phyloP scores from a whole-genome alignment of 2,329 filamentous ascomycete species.

The Xylaria hypoxylon region DNA sequence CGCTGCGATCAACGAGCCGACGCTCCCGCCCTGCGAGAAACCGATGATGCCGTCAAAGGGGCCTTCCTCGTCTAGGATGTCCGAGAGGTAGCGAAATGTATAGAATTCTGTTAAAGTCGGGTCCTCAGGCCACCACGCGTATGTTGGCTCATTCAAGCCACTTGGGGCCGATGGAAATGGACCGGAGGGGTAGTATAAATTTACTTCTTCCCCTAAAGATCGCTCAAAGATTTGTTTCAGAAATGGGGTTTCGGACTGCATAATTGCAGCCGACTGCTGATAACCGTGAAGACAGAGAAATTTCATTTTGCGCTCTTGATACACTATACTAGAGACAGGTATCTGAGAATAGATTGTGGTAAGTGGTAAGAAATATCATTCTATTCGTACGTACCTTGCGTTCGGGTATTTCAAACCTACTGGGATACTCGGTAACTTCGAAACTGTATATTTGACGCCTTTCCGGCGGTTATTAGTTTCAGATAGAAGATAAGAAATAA shows the following conservation, averaged over 20 bases:
- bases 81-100: conserved; percentile 34
- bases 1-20: conserved; percentile 34
- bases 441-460: not conserved
- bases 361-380: conserved; percentile 6
- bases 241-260: conserved; percentile 35
- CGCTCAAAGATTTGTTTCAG: conserved; percentile 31
- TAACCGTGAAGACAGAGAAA: conserved; percentile 37
- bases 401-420: not conserved
- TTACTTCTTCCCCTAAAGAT: conserved; percentile 23
- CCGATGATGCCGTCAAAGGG: conserved; percentile 36
- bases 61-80: conserved; percentile 32
- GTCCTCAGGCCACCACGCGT: conserved; percentile 34
- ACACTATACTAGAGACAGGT: not conserved
- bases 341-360: not conserved
- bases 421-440: conserved; percentile 2
- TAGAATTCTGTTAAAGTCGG: conserved; percentile 21
- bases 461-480: not conserved
- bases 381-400: not conserved
- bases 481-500: not conserved
- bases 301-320: conserved; percentile 30
- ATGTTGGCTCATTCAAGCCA: conserved; percentile 31
- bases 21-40: conserved; percentile 37
- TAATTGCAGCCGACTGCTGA: conserved; percentile 37
- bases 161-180: conserved; percentile 31
- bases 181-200: conserved; percentile 23